A percentile compares a stretch with the other conserved stretches of the same genome.
These are phyloP conservation scores for Gossypium turneri DNA, from an alignment of 345 rosid species.

Conservation along the genomic window DNA sequence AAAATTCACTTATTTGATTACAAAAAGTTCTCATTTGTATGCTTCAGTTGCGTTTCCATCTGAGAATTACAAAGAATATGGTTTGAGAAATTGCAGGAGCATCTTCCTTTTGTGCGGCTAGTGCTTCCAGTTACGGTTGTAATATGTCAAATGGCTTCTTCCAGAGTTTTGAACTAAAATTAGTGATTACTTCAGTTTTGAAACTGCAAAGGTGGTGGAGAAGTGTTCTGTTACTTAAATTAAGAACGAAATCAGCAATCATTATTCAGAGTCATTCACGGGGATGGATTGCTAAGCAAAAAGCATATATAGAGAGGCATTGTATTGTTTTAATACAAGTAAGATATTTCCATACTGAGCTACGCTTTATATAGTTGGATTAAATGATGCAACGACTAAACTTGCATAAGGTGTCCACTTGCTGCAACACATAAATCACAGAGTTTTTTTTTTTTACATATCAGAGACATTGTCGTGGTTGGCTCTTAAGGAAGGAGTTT, in stretches of 20 bases:
- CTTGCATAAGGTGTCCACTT: not conserved
- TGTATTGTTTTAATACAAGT: slow-evolving; percentile 61
- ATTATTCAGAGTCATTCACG: slow-evolving; percentile 55
- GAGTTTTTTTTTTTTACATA: slow-evolving; percentile 19
- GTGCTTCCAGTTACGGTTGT: slow-evolving; percentile 9
- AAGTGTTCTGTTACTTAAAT: slow-evolving; percentile 35
- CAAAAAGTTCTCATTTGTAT: not conserved
- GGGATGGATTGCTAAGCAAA: slow-evolving; percentile 54
- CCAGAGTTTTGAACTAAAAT: slow-evolving; percentile 28
- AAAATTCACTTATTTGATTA: slow-evolving; percentile 7
- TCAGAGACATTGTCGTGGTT: slow-evolving; percentile 59
- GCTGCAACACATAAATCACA: not conserved
- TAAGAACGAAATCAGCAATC: slow-evolving; percentile 47
- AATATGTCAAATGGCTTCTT: slow-evolving; percentile 20
- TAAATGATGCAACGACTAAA: not conserved
- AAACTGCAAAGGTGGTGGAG: slow-evolving; percentile 94
- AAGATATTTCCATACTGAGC: slow-evolving; percentile 20
- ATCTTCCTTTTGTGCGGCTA: slow-evolving; percentile 27
- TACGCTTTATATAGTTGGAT: not conserved
- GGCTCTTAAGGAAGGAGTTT: slow-evolving; percentile 52
- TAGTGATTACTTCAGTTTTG: slow-evolving; percentile 35
- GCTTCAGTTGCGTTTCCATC: not conserved
- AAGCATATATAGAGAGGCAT: slow-evolving; percentile 39
- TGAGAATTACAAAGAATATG: not conserved
- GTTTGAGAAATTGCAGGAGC: slow-evolving; percentile 39